Conservation (phyloP, 78 protist genomes). For the Polysphondylium violaceum region DNA sequence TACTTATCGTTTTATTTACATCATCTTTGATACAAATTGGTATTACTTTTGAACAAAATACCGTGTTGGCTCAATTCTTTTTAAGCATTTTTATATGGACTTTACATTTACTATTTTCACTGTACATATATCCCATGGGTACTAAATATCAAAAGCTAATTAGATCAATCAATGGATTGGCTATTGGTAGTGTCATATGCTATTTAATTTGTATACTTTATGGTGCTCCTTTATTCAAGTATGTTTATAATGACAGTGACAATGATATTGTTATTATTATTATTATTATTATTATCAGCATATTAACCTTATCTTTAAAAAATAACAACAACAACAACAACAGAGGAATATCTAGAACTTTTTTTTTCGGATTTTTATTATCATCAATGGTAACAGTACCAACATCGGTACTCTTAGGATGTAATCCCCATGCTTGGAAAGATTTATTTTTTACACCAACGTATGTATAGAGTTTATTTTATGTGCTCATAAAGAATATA, state of each 20-base stretch:
- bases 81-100: too few relatives aligned
- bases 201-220: conserved; percentile 32
- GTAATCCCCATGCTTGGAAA: conserved; percentile 74
- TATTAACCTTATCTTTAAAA: background rate
- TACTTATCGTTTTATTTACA: too few relatives aligned
- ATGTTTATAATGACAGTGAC: background rate
- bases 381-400: conserved; percentile 72
- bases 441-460: conserved; percentile 56
- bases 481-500: background rate
- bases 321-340: background rate
- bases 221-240: conserved; percentile 71
- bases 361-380: conserved; percentile 29
- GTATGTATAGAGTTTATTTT: conserved; percentile 1
- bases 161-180: conserved; percentile 41
- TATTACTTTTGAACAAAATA: too few relatives aligned
- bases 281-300: background rate
- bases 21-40: too few relatives aligned
- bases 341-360: conserved; percentile 51
- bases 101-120: too few relatives aligned
- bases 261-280: background rate
- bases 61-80: too few relatives aligned
- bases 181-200: conserved; percentile 38
- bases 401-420: conserved; percentile 50
- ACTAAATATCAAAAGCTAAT: too few relatives aligned
- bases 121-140: too few relatives aligned